Evolutionary conservation across 805 yeast species (phyloP), one percentile per base, ranked within the genome.

Genomic region (Zygoascus biomembranicola): DNA sequence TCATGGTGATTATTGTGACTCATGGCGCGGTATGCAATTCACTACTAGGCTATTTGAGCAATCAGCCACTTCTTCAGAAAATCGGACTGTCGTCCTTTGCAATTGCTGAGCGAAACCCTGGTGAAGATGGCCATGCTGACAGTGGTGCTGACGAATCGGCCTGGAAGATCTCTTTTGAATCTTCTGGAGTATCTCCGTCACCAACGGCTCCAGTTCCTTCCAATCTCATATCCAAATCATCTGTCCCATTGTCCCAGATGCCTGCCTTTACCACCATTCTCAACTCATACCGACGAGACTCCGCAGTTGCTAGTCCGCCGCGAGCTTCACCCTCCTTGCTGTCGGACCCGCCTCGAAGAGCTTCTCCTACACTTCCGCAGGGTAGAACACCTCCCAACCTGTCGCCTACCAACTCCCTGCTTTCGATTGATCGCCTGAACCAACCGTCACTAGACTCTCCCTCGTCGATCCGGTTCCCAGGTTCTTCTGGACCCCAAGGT

Each of bases 1-100:
- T 55, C 31, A 51, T 64, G 6, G 51, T 68, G 10, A 50, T 69
- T 2, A 51, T 69, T 8, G 73, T 70, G 10, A 66, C 73, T 20
- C 74, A 70, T 51, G 74, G 74, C 2, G 72, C 73, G 5, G 66
- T 70, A 2, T 66, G 72, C 55, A 71, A 70, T 43, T 65, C 73
- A 4, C 55, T 69, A 42, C 59, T 70, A n/a, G 71, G 69, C 10
- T 61, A 59, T 8, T 47, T 69, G 16, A 52, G 61, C 9, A 58
- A 61, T 41, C 60, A 57, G 51, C 72, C 73, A 2, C 57, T 66
- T 43, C 60, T 69, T 47, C 55, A 58, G 28, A 60, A 66, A 31
- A 58, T 69, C 26, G 64, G 63, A 8, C 59, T 66, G 23, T 70
- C 63, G 10, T 50, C 56, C 41, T 56, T 52, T 43, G 58, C 56